These are phyloP conservation scores for Multifurca ochricompacta DNA, from an alignment of 768 basidiomycete species.

Conservation along the genomic window DNA sequence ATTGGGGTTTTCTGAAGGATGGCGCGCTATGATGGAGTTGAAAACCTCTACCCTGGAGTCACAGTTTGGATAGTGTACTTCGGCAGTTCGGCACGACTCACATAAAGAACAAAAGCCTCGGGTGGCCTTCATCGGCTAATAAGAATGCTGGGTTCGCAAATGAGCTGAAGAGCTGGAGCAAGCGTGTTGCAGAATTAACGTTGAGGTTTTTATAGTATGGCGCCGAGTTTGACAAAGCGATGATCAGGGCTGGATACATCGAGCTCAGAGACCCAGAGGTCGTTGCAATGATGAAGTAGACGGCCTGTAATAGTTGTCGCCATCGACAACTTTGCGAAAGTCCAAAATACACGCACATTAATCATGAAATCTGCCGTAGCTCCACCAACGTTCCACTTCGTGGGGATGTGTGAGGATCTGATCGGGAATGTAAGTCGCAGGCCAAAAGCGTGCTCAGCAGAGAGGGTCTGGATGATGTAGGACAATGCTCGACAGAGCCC, in stretches of 20 bases:
- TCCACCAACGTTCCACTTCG: slow-evolving; percentile 69
- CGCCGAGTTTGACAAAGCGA: slow-evolving; percentile 80
- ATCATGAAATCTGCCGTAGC: slow-evolving; percentile 83
- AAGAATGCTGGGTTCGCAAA: slow-evolving; percentile 88
- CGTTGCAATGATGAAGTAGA: slow-evolving; percentile 85
- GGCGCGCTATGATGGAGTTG: slow-evolving; percentile 73
- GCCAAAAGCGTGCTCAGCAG: slow-evolving; percentile 76
- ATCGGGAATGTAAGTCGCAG: slow-evolving; percentile 57
- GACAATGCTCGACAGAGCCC: slow-evolving; percentile 84
- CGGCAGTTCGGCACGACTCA: slow-evolving; percentile 29
- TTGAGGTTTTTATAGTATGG: slow-evolving; percentile 80
- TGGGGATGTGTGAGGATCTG: slow-evolving; percentile 50
- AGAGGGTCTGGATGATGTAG: slow-evolving; percentile 87
- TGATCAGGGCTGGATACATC: slow-evolving; percentile 87
- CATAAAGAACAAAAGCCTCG: slow-evolving; percentile 88
- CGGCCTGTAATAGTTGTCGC: slow-evolving; percentile 37
- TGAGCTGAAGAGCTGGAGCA: slow-evolving; percentile 84
- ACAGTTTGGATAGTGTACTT: background rate
- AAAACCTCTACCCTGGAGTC: slow-evolving; percentile 76
- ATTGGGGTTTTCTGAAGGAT: slow-evolving; percentile 79
- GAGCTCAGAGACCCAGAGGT: slow-evolving; percentile 76
- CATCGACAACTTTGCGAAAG: background rate
- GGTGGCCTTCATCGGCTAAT: slow-evolving; percentile 91
- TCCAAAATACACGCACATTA: slow-evolving; percentile 44
- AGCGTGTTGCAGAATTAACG: slow-evolving; percentile 70